A percentile compares a stretch with the other conserved stretches of the same genome.
Conservation (phyloP, 495 filamentous ascomycete genomes). For the Hyaloscypha finlandica region DNA sequence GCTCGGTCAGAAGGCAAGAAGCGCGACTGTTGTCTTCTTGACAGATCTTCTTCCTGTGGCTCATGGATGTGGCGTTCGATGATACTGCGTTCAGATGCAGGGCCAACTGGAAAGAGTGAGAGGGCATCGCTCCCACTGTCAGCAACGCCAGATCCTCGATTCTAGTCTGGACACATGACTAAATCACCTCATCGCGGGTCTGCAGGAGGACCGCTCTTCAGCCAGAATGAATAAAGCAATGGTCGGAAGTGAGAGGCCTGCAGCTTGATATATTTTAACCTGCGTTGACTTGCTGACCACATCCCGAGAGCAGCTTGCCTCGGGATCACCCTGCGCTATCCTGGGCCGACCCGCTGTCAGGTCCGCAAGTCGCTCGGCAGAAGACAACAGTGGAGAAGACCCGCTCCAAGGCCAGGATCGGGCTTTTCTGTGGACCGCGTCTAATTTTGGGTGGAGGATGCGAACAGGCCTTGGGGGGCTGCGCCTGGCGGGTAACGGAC, state of each 20-base stretch:
- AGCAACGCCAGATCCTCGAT: not conserved
- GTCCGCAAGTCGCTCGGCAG: not conserved
- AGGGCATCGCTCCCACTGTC: not conserved
- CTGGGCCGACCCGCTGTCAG: not conserved
- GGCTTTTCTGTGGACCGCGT: not conserved
- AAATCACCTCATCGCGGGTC: not conserved
- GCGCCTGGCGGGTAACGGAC: not conserved
- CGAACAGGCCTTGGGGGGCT: not conserved
- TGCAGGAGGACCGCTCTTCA: not conserved
- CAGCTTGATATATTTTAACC: not conserved
- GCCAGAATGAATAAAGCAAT: not conserved
- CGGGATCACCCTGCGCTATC: not conserved
- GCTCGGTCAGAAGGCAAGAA: not conserved
- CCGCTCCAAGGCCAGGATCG: no score
- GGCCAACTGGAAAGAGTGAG: not conserved
- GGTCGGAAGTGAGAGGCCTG: not conserved
- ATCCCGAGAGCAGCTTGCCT: not conserved
- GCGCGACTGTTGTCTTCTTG: not conserved
- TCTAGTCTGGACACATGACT: not conserved
- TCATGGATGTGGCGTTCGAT: not conserved
- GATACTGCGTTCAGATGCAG: not conserved
- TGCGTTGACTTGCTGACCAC: not conserved
- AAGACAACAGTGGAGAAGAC: not conserved
- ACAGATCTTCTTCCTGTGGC: not conserved
- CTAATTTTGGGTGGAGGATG: not conserved